These are phyloP conservation scores for Aspergillus carbonarius DNA, from an alignment of 2,329 filamentous ascomycete genomes.

Conservation along the genomic window DNA sequence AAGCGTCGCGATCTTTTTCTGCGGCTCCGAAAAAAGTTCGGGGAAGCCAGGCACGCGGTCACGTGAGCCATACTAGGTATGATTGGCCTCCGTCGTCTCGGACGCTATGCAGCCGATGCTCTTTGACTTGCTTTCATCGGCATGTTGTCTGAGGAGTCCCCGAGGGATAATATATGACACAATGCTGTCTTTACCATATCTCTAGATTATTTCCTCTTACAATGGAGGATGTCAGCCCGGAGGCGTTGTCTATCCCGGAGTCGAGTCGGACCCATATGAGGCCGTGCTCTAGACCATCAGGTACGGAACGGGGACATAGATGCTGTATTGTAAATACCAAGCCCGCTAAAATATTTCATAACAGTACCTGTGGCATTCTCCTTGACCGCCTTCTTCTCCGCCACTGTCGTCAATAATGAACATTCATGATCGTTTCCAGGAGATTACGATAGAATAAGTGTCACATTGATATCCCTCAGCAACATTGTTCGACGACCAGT, in stretches of 20 bases:
- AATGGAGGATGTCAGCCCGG: not conserved
- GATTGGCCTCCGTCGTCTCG: slow-evolving; percentile 19
- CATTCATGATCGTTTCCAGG: not conserved
- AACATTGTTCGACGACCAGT: not conserved
- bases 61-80: slow-evolving; percentile 24
- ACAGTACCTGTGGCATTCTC: not conserved
- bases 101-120: not conserved
- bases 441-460: not conserved
- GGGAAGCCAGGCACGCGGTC: slow-evolving; percentile 36
- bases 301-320: not conserved
- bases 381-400: slow-evolving; percentile 15
- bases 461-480: not conserved
- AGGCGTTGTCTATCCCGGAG: not conserved
- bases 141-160: not conserved
- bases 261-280: not conserved
- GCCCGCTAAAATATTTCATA: not conserved
- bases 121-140: not conserved
- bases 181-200: not conserved
- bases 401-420: not conserved
- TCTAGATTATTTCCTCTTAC: not conserved
- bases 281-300: not conserved
- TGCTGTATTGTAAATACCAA: not conserved
- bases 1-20: slow-evolving; percentile 25
- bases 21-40: slow-evolving; percentile 36
- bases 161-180: not conserved